These are phyloP conservation scores for Phytopythium helicoides DNA, from an alignment of 352 stramenopile genomes.

Conservation along the genomic window DNA sequence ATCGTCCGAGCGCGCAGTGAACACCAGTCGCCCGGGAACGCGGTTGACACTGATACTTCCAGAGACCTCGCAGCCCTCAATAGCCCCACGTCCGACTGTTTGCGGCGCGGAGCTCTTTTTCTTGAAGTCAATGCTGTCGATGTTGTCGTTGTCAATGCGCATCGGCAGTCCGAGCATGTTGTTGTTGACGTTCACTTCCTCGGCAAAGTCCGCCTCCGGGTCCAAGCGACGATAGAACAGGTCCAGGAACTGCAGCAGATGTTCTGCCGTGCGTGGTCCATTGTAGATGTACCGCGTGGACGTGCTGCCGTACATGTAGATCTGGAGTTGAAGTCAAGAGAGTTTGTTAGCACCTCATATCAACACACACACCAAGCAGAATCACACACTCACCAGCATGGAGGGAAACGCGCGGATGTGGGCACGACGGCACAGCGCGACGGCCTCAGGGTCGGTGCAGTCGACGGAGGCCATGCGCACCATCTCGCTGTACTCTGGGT, in stretches of 20 bases:
- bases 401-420: constrained; percentile 80
- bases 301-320: constrained; percentile 83
- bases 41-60: constrained; percentile 78
- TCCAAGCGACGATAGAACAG: constrained; percentile 80
- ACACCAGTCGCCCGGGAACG: constrained; percentile 66
- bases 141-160: constrained; percentile 56
- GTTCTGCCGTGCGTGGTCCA: constrained; percentile 65
- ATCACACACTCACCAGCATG: constrained; percentile 44
- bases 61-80: constrained; percentile 79
- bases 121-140: constrained; percentile 46
- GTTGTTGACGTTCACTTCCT: constrained; percentile 67
- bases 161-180: constrained; percentile 43
- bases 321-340: constrained; percentile 20
- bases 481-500: constrained; percentile 78
- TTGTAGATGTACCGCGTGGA: constrained; percentile 84
- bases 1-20: constrained; percentile 65
- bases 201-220: constrained; percentile 74
- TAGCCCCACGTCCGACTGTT: constrained; percentile 20
- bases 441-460: constrained; percentile 64
- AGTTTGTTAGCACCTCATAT: no score
- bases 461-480: constrained; percentile 80
- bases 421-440: constrained; percentile 62
- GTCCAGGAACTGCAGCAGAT: constrained; percentile 80
- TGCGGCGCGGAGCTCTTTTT: constrained; percentile 34
- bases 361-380: constrained; percentile 1